Conservation (phyloP, 1,284 basidiomycete genomes). For the Marasmius fiardii region DNA sequence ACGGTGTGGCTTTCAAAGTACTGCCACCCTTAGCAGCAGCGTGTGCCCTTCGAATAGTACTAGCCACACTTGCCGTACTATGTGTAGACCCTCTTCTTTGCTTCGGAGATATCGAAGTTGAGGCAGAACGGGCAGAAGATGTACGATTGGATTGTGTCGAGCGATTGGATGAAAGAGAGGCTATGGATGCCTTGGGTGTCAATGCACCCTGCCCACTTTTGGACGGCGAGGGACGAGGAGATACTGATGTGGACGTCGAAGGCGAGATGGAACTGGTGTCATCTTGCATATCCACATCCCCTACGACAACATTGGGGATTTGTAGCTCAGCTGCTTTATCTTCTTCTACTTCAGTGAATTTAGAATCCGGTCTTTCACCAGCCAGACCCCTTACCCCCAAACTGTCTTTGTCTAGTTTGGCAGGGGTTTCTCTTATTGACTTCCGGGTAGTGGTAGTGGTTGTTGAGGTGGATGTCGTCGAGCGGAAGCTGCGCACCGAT, state of each 20-base stretch:
- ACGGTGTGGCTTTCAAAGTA: neutral
- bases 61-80: neutral
- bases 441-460: slow-evolving; percentile 3
- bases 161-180: neutral
- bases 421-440: neutral
- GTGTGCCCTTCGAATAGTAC: neutral
- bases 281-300: slow-evolving; percentile 4
- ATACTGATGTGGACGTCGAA: neutral
- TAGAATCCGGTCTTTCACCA: slow-evolving; percentile 17
- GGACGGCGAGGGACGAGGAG: neutral
- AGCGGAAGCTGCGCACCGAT: slow-evolving; percentile 3
- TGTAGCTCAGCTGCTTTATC: slow-evolving; percentile 1
- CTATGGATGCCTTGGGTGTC: neutral
- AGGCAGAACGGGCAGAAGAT: neutral
- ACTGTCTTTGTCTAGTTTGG: neutral
- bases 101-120: neutral
- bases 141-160: neutral
- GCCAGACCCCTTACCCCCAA: neutral
- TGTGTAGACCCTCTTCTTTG: neutral
- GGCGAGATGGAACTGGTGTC: neutral
- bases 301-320: neutral
- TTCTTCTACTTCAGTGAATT: slow-evolving; percentile 8
- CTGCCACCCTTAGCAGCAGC: neutral
- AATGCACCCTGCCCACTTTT: neutral
- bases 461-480: neutral